A percentile compares a stretch with the other conserved stretches of the same genome.
phyloP scores from a whole-genome alignment of 768 basidiomycete genomes.

The Russula lepida region DNA sequence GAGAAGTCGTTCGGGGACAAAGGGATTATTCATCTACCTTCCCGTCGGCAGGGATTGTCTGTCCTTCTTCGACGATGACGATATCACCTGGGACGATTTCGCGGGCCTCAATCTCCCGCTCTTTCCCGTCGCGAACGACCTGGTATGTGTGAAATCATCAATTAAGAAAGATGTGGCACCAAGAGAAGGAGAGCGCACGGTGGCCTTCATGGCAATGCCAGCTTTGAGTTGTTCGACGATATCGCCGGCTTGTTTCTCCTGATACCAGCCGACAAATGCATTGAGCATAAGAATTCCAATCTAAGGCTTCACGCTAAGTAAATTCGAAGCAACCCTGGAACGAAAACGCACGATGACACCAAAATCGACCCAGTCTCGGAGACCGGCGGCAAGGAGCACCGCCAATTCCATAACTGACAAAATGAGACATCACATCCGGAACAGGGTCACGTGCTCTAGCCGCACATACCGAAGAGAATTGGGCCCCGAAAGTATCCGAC shows the following conservation, averaged over 20 bases:
- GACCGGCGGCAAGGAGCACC: slow-evolving; percentile 37
- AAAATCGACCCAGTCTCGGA: slow-evolving; percentile 42
- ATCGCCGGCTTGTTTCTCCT: slow-evolving; percentile 43
- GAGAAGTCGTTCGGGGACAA: not conserved
- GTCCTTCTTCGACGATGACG: slow-evolving; percentile 36
- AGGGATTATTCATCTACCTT: slow-evolving; percentile 24
- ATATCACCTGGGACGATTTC: slow-evolving; percentile 41
- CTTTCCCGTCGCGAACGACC: slow-evolving; percentile 35
- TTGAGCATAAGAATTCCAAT: slow-evolving; percentile 36
- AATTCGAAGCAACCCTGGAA: not conserved
- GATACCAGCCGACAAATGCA: slow-evolving; percentile 39
- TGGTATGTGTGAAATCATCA: not conserved
- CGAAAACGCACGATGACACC: slow-evolving; percentile 36
- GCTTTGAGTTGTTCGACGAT: slow-evolving; percentile 43
- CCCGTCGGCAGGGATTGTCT: slow-evolving; percentile 39
- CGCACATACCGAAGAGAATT: slow-evolving; percentile 28
- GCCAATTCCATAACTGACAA: slow-evolving; percentile 38
- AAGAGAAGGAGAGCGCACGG: slow-evolving; percentile 16
- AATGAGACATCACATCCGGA: not conserved
- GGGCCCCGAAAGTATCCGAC: slow-evolving; percentile 38
- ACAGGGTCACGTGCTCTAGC: not conserved
- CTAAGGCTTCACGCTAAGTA: slow-evolving; percentile 14
- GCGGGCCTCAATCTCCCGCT: slow-evolving; percentile 36
- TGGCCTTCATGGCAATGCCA: slow-evolving; percentile 37
- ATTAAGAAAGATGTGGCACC: not conserved